Evolutionary conservation across 169 alveolate genomes (phyloP), one percentile per base, ranked within the genome.

Genomic region (Cryptosporidium andersoni): DNA sequence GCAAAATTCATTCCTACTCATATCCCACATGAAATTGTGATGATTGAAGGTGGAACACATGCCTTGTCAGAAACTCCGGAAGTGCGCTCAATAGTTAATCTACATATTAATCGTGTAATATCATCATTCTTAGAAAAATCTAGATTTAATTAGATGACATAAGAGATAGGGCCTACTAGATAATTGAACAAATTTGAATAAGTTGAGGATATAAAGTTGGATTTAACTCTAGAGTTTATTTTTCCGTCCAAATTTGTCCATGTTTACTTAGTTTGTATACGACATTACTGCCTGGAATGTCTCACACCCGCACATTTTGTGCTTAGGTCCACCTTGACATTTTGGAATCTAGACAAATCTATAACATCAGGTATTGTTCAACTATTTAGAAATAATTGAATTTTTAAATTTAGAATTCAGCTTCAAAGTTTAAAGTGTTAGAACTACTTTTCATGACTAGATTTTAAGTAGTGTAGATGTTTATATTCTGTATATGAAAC

Each of bases 1-100:
- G 85, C 85, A 56, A 74, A 42, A 74, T 74, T 74, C 0, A 74
- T 74, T 56, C 85, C 85, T 42, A 66, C 85, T 55, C 85, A 74
- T 25, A 74, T 74, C 8, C 85, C 85, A 43, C 85, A 74, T 48
- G 85, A 74, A 47, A 74, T 74, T 74, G 85, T 74, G 4, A 45
- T 74, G 36, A 74, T 74, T 42, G 85, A 74, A 45, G 85, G 55
- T 25, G 85, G 85, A 6, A 34, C 85, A 43, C 85, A 74, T 63
- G 55, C 85, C 14, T 68, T 74, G 34, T 58, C 85, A 8, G 85
- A 74, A 51, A 74, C 51, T 45, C 55, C 64, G 55, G 85, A 74
- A 51, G 51, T 60, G 14, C 55, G 85, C 55, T 74, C 85, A 9
- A 5, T 74, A 40, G 85, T 74, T 3, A 74, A 74, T 60, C 68